phyloP scores from a whole-genome alignment of 495 filamentous ascomycete genomes.

The Penicillium macrosclerotiorum region DNA sequence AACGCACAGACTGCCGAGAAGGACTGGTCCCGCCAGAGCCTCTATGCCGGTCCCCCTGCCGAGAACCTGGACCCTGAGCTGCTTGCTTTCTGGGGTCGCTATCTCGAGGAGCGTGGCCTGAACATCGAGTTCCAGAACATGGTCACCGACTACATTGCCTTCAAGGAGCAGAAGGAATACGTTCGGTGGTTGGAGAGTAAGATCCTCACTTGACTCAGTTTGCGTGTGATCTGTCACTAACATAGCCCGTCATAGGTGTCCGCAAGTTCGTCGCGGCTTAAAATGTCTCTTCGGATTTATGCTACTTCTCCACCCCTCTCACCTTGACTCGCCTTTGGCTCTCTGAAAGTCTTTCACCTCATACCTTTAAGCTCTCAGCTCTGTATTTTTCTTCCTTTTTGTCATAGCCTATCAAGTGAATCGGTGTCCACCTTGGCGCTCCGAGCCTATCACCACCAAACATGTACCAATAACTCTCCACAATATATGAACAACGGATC shows the following conservation, averaged over 20 bases:
- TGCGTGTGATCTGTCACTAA: conserved; percentile 12
- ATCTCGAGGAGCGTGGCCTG: conserved; percentile 91
- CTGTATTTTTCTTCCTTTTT: conserved; percentile 5
- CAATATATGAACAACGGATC: conserved; percentile 14
- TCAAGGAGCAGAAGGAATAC: conserved; percentile 99
- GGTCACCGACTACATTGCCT: conserved; percentile 93
- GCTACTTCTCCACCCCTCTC: neutral
- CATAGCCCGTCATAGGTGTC: conserved; percentile 46
- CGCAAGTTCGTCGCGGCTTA: conserved; percentile 74
- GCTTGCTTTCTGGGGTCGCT: conserved; percentile 86
- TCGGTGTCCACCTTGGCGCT: neutral
- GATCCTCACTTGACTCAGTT: conserved; percentile 23
- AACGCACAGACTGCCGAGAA: conserved; percentile 61
- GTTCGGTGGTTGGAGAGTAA: conserved; percentile 79
- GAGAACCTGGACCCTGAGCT: conserved; percentile 94
- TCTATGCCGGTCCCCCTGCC: conserved; percentile 92
- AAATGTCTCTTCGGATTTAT: conserved; percentile 11
- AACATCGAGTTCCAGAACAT: conserved; percentile 84
- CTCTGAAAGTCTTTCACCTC: neutral
- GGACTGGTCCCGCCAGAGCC: conserved; percentile 65
- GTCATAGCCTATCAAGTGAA: conserved; percentile 9
- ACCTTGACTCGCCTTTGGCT: neutral
- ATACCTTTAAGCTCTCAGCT: neutral
- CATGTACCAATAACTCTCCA: conserved; percentile 18
- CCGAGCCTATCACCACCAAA: conserved; percentile 1